These are phyloP conservation scores for Acacia pycnantha DNA, from an alignment of 331 rosid genomes.

Conservation along the genomic window DNA sequence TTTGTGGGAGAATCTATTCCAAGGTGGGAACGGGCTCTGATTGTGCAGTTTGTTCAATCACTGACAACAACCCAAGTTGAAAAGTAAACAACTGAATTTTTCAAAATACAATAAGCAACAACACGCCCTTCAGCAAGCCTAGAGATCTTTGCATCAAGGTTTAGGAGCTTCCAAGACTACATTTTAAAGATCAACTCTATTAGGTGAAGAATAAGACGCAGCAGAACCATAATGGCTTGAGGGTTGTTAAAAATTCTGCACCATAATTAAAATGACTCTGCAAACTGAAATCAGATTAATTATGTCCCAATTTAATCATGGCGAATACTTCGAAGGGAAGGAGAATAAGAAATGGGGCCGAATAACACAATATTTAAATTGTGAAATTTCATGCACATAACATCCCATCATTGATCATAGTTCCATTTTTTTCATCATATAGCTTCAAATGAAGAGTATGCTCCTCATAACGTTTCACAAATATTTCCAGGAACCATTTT, in stretches of 20 bases:
- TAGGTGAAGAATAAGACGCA: no score
- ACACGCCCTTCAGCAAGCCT: no score
- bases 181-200: no score
- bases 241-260: not conserved
- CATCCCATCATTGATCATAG: not conserved
- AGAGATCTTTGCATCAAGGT: not conserved
- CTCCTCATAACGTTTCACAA: conserved; percentile 25
- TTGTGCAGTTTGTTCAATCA: not conserved
- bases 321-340: not conserved
- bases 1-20: no score
- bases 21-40: not conserved
- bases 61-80: not conserved
- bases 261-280: not conserved
- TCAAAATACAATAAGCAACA: not conserved
- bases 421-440: conserved; percentile 15
- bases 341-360: not conserved
- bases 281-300: not conserved
- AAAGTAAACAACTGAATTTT: not conserved
- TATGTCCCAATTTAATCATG: not conserved
- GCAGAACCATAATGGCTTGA: not conserved
- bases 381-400: not conserved
- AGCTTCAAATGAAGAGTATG: conserved; percentile 12
- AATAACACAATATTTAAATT: not conserved
- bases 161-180: not conserved
- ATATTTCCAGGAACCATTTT: conserved; percentile 38